Percentiles rank a stretch among this genome's conserved stretches.
Conservation (phyloP, 192 early-diverging fungal species). For the Rhizoclosmatium globosum region DNA sequence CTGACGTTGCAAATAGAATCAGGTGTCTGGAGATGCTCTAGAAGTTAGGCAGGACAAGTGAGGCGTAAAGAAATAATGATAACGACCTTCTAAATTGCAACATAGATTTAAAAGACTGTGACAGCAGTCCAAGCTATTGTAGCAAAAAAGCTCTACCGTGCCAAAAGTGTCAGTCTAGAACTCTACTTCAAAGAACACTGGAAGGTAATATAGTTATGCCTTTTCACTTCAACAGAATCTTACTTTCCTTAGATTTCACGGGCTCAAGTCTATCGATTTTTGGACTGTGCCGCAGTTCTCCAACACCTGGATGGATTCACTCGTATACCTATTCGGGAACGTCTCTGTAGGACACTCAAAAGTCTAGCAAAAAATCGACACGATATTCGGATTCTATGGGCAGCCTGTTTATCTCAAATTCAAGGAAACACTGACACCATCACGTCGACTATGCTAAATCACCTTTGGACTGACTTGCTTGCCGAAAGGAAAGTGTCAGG, state of each 20-base stretch:
- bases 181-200: conserved; percentile 56
- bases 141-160: conserved; percentile 53
- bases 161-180: conserved; percentile 46
- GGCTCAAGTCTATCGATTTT: conserved; percentile 60
- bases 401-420: conserved; percentile 39
- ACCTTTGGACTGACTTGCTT: conserved; percentile 50
- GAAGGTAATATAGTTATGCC: conserved; percentile 26
- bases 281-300: conserved; percentile 57
- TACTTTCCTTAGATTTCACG: conserved; percentile 42
- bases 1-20: conserved; percentile 8
- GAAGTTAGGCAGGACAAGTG: conserved; percentile 28
- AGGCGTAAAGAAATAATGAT: background rate
- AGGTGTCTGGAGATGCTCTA: conserved; percentile 16
- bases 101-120: conserved; percentile 51
- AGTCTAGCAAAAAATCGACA: conserved; percentile 46
- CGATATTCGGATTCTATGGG: conserved; percentile 58
- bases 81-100: background rate
- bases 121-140: conserved; percentile 53
- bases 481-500: conserved; percentile 25
- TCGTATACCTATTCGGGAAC: conserved; percentile 56
- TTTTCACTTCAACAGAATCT: background rate
- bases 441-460: conserved; percentile 52
- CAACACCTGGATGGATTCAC: conserved; percentile 56
- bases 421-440: conserved; percentile 50
- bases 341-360: conserved; percentile 62